Base-by-base conservation (phyloP, 495 filamentous ascomycete species). In the Trichoderma asperelloides region DNA sequence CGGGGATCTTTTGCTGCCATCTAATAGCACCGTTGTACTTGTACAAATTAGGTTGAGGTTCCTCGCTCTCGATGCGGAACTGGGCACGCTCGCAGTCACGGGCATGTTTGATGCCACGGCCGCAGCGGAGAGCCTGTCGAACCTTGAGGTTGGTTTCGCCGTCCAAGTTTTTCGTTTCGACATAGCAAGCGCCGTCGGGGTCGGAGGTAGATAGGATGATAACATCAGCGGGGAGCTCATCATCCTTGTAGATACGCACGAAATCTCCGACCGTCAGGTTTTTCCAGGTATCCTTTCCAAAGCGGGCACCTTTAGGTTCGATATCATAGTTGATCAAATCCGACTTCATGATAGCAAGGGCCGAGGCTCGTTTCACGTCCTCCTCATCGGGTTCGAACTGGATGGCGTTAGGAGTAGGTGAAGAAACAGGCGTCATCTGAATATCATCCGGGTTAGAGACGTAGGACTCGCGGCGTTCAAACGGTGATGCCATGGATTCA, bases 71-170 rank as follows among this genome's bases (percentile, higher is more conserved):
- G 65, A 99, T 89, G 0, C 84, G 74, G 76, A 99, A 99, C 67
- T 92, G 86, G 21, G 93, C 83, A 63, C 86, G 84, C 75, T 97
- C 96, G 76, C 96, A 99, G 71, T 98, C 91, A 40, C 87, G 86
- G 1, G 95, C 95, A 76, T 97, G 94, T 76, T 89, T 91, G 70
- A 97, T 83, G 68, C 86, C 81, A 62, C 89, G 89, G 41, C 93
- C 88, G 76, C 91, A 92, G 68, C 94, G 89, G 33, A 98, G 83
- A 23, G 96, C 93, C 68, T 93, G 90, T 27, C 96, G 89, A 65
- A 98, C 91, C 76, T 99, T 99, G 65, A 99, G 79, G 71, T 99
- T 99, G 0, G 96, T 99, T 76, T 99, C 96, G 23, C 96, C 96
- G 72, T 99, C 96, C 75, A 99, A 78, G 72, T 96, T 97, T 81